phyloP scores from a whole-genome alignment of 495 filamentous ascomycete species.

The Letharia lupina region DNA sequence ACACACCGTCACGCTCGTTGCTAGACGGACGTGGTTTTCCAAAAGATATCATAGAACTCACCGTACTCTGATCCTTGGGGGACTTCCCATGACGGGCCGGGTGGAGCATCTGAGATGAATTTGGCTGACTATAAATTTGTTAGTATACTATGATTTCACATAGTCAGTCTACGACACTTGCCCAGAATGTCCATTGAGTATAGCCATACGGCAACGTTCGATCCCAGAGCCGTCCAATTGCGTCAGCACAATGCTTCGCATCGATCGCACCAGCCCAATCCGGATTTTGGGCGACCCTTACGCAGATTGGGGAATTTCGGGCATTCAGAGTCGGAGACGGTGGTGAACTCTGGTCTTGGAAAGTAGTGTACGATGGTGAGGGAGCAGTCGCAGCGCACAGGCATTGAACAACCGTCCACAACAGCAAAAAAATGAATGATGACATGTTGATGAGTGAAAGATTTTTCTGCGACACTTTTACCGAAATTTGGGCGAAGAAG shows the following conservation, averaged over 20 bases:
- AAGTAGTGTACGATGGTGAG: not conserved
- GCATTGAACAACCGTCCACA: not conserved
- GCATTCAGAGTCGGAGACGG: not conserved
- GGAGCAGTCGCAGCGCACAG: not conserved
- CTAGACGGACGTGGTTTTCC: not conserved
- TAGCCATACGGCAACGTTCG: not conserved
- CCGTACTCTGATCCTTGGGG: constrained; percentile 3
- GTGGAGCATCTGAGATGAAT: not conserved
- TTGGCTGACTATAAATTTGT: not conserved
- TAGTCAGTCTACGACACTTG: not conserved
- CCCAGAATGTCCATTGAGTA: not conserved
- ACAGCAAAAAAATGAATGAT: not conserved
- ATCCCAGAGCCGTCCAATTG: not conserved
- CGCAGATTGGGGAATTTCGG: not conserved
- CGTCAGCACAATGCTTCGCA: not conserved
- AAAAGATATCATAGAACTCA: too few relatives aligned
- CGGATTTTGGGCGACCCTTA: not conserved
- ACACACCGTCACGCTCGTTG: not conserved
- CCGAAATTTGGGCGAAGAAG: not conserved
- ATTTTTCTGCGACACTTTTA: not conserved
- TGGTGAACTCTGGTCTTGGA: not conserved
- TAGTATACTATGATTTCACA: not conserved
- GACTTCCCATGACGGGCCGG: constrained; percentile 4
- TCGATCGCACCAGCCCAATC: not conserved
- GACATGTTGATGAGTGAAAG: not conserved